phyloP scores from a whole-genome alignment of 768 basidiomycete species.

The Mycena rebaudengoi region DNA sequence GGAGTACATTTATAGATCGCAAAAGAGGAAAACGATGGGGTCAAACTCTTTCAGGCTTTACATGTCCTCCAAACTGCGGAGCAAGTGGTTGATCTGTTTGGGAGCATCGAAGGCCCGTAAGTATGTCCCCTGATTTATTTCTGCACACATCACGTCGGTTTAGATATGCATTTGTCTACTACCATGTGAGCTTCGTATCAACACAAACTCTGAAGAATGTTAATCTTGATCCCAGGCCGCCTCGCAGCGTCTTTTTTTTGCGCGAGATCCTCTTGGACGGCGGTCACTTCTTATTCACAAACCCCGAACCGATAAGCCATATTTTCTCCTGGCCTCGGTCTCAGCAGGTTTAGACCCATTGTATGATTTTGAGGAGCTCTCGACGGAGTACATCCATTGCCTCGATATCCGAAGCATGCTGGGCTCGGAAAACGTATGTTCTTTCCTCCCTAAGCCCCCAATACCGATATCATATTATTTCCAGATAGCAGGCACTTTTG shows the following conservation, averaged over 20 bases:
- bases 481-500: constrained; percentile 25
- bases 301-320: constrained; percentile 57
- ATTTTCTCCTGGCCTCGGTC: constrained; percentile 72
- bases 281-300: constrained; percentile 82
- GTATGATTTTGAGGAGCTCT: constrained; percentile 69
- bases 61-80: constrained; percentile 40
- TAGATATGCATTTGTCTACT: constrained; percentile 86
- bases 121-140: constrained; percentile 33
- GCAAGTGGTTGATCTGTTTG: constrained; percentile 61
- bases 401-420: constrained; percentile 52
- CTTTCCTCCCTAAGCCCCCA: neutral
- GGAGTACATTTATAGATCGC: constrained; percentile 58
- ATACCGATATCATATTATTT: neutral
- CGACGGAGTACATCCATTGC: constrained; percentile 64
- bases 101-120: constrained; percentile 83
- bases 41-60: constrained; percentile 53
- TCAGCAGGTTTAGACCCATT: constrained; percentile 56
- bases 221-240: constrained; percentile 44
- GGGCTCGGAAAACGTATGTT: constrained; percentile 23
- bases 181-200: constrained; percentile 59
- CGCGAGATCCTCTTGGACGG: constrained; percentile 85
- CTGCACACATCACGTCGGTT: neutral
- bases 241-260: constrained; percentile 68
- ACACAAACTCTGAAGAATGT: constrained; percentile 1
- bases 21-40: constrained; percentile 76